Evolutionary conservation across 345 rosid genomes (phyloP).

Genomic region (Gossypium mustelinum): DNA sequence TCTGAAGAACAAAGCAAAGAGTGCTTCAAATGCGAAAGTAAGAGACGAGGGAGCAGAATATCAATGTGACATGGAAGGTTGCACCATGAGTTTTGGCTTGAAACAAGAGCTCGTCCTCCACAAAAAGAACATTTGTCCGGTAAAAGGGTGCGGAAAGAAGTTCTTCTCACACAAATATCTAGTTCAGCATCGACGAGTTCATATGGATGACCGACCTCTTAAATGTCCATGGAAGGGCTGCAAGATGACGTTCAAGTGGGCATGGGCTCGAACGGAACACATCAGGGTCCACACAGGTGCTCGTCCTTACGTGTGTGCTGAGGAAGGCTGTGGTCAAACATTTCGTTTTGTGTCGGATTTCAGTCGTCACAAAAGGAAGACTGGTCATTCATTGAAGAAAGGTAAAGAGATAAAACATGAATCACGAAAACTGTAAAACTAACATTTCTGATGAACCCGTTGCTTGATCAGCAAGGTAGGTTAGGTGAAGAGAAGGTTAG

Average conservation of each 20-base stretch:
- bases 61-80: conserved; percentile 88
- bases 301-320: conserved; percentile 83
- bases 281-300: conserved; percentile 96
- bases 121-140: conserved; percentile 82
- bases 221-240: conserved; percentile 99
- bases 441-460: conserved; percentile 38
- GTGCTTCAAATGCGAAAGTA: conserved; percentile 31
- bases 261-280: conserved; percentile 97
- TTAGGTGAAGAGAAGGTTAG: not conserved
- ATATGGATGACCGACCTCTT: conserved; percentile 82
- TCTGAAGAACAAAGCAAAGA: conserved; percentile 41
- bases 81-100: conserved; percentile 72
- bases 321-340: conserved; percentile 87
- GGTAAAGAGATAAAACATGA: conserved; percentile 32
- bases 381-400: conserved; percentile 77
- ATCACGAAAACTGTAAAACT: conserved; percentile 15
- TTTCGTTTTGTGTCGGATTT: conserved; percentile 90
- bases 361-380: conserved; percentile 92
- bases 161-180: conserved; percentile 95
- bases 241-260: conserved; percentile 97
- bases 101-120: conserved; percentile 71
- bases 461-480: conserved; percentile 30
- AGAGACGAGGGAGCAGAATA: conserved; percentile 55
- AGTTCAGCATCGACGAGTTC: conserved; percentile 92
- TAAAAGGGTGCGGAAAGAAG: conserved; percentile 87